A percentile compares a stretch with the other conserved stretches of the same genome.
These are phyloP conservation scores for Trichoderma koningii DNA, from an alignment of 2,329 filamentous ascomycete genomes.

Conservation along the genomic window DNA sequence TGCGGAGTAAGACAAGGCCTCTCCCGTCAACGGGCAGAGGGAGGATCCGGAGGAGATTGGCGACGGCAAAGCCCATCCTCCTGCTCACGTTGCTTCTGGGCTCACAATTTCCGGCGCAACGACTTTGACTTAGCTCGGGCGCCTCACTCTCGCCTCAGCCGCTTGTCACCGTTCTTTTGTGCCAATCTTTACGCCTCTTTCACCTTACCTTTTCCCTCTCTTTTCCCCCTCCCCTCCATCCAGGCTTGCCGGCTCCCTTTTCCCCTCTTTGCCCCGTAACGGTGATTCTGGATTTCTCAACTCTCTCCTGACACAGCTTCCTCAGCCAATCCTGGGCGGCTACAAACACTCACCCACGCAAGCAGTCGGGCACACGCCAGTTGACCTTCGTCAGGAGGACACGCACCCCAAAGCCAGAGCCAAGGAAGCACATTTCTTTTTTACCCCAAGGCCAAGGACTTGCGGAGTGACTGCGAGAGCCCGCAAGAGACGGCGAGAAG, in stretches of 20 bases:
- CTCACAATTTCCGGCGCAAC: not conserved
- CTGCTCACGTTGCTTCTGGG: not conserved
- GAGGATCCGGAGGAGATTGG: not conserved
- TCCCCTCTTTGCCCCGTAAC: not conserved
- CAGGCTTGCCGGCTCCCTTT: not conserved
- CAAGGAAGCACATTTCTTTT: too few relatives aligned
- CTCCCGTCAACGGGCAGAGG: not conserved
- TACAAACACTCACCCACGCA: not conserved
- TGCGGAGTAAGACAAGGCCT: constrained; percentile 12
- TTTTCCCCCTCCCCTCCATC: not conserved
- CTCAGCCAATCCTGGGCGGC: not conserved
- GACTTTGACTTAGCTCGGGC: constrained; percentile 15
- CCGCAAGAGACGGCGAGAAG: not conserved
- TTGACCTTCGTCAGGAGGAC: not conserved
- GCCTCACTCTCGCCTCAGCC: constrained; percentile 20
- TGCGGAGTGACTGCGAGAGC: not conserved
- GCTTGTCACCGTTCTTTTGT: constrained; percentile 14
- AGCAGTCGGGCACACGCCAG: not conserved
- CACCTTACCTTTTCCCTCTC: not conserved
- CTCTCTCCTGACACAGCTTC: not conserved
- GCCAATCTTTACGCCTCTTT: not conserved
- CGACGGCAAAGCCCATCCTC: not conserved
- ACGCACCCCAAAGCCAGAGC: not conserved
- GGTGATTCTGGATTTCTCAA: not conserved
- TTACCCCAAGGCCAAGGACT: too few relatives aligned